Percentiles rank a stretch among this genome's conserved stretches.
phyloP scores from a whole-genome alignment of 345 rosid species.

The Linum trigynum region DNA sequence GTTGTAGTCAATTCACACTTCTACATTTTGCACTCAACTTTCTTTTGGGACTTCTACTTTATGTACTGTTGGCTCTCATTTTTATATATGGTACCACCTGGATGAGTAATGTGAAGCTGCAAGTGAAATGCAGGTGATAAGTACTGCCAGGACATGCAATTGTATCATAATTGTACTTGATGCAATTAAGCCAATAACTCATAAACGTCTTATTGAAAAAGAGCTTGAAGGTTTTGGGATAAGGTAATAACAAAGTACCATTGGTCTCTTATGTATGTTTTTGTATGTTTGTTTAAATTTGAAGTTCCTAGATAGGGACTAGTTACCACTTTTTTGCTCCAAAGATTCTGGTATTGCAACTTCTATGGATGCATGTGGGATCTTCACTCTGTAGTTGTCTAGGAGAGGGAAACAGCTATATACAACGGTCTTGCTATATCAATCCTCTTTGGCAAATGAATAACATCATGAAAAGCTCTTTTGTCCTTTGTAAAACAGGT shows the following conservation, averaged over 20 bases:
- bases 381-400: too few species aligned
- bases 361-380: too few species aligned
- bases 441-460: too few species aligned
- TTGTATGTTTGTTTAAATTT: not conserved
- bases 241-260: conserved; percentile 36
- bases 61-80: not conserved
- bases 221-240: conserved; percentile 99
- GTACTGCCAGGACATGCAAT: conserved; percentile 95
- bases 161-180: conserved; percentile 93
- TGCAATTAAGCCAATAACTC: conserved; percentile 97
- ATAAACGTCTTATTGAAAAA: conserved; percentile 94
- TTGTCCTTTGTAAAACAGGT: conserved; percentile 34
- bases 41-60: not conserved
- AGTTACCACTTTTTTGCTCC: too few species aligned
- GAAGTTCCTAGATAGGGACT: too few species aligned
- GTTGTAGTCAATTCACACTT: too few species aligned
- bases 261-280: not conserved
- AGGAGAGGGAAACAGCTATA: too few species aligned
- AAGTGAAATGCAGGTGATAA: conserved; percentile 59
- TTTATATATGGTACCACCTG: not conserved
- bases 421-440: conserved; percentile 15
- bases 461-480: not conserved
- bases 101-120: not conserved
- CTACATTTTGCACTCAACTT: not conserved
- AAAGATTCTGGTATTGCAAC: too few species aligned